Conservation (phyloP, 2,329 filamentous ascomycete species). For the Arachnomyces sp. region DNA sequence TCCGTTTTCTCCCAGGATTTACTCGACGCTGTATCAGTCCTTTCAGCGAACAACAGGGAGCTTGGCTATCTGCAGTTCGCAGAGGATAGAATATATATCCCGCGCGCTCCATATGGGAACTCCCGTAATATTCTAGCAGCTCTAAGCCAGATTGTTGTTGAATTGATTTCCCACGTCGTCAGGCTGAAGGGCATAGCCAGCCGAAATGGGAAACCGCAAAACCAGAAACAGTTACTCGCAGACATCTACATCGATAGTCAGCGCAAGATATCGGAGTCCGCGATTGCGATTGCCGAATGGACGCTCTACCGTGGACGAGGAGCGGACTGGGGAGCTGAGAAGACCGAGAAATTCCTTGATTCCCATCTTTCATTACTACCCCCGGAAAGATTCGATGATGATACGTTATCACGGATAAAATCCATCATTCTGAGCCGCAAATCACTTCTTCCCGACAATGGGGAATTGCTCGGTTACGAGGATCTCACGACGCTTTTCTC, state of each 20-base stretch:
- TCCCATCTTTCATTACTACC: constrained; percentile 25
- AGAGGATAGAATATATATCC: constrained; percentile 23
- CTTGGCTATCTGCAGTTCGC: constrained; percentile 26
- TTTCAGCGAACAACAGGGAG: constrained; percentile 35
- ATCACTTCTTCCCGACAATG: constrained; percentile 25
- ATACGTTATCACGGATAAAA: constrained; percentile 13
- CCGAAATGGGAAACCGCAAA: constrained; percentile 21
- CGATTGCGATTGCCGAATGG: constrained; percentile 32
- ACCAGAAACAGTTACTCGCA: constrained; percentile 33
- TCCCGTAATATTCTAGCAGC: constrained; percentile 31
- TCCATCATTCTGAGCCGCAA: constrained; percentile 24
- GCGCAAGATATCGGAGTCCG: constrained; percentile 31
- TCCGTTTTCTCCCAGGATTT: constrained; percentile 37
- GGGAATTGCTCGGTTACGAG: constrained; percentile 28
- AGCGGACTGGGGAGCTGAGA: constrained; percentile 17
- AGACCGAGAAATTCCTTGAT: constrained; percentile 21
- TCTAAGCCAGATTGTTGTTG: constrained; percentile 33
- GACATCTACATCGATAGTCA: constrained; percentile 36
- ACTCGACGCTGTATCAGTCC: constrained; percentile 33
- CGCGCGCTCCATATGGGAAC: constrained; percentile 23
- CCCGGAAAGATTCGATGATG: constrained; percentile 20
- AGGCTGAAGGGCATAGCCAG: constrained; percentile 25
- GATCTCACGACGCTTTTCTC: constrained; percentile 25
- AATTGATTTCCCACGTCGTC: constrained; percentile 32
- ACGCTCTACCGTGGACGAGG: constrained; percentile 27